Conservation (phyloP, 2,329 filamentous ascomycete species). For the Sarocladium kiliense region DNA sequence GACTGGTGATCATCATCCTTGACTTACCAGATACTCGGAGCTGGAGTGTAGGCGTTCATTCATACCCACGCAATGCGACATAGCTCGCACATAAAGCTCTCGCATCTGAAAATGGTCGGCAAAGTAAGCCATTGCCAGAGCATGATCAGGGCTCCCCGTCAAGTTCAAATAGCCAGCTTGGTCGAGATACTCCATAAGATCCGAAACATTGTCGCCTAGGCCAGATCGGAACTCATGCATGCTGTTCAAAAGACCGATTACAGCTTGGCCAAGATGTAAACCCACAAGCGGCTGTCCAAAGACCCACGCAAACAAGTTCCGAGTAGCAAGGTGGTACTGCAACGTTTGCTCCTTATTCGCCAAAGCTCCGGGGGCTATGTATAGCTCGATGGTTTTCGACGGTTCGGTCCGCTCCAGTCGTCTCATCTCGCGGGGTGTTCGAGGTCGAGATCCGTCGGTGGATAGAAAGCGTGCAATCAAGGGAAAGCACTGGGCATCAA, state of each 20-base stretch:
- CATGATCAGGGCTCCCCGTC: conserved; percentile 60
- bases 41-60: conserved; percentile 51
- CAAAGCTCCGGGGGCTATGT: conserved; percentile 59
- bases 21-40: conserved; percentile 56
- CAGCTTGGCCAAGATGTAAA: conserved; percentile 55
- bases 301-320: conserved; percentile 73
- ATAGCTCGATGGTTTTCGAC: conserved; percentile 49
- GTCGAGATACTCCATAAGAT: conserved; percentile 61
- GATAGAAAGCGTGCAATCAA: conserved; percentile 51
- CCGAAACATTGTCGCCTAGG: conserved; percentile 49
- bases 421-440: conserved; percentile 18
- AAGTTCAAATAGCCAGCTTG: conserved; percentile 66
- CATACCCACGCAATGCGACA: conserved; percentile 77
- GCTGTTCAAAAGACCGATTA: conserved; percentile 60
- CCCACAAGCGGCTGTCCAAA: conserved; percentile 63
- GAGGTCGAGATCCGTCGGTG: conserved; percentile 19
- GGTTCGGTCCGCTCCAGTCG: conserved; percentile 23
- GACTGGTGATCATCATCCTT: neutral
- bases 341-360: conserved; percentile 47
- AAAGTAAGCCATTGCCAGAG: conserved; percentile 61
- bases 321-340: conserved; percentile 60
- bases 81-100: conserved; percentile 67
- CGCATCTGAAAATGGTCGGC: conserved; percentile 60
- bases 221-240: conserved; percentile 56
- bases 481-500: conserved; percentile 52